Base-by-base conservation (phyloP, 2,329 filamentous ascomycete species). In the Sporothrix schenckii region DNA sequence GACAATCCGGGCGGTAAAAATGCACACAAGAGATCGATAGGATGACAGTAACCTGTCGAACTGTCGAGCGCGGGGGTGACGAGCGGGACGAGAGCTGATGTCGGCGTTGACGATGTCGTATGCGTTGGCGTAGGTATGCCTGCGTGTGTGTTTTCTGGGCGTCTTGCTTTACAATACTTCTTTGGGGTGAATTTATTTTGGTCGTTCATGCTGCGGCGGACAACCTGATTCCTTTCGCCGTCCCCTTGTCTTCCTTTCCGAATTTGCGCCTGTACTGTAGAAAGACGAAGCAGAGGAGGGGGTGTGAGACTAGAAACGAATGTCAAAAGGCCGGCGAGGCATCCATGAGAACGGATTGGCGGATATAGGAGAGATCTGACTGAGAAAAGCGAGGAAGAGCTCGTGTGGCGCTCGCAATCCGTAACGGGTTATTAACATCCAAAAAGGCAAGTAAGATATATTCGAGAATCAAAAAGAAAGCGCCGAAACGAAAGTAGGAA, bases 41-140 rank as follows among this genome's bases (percentile, higher is more conserved):
- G 50, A 11, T n/a, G 21, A 39, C 14, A 34, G 49, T 30, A 19
- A 39, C 52, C 66, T n/a, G 66, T 14, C 39, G 52, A 68, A 39
- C 52, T 56, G 52, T 54, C 66, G 52, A 68, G 66, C 30, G 68
- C 44, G 68, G 56, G 66, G 53, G 67, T 24, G 67, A 34, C 24
- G 44, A 41, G 44, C 65, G 50, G 27, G 63, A 66, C 14, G 27
- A 52, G 56, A 27, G n/a, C 30, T 54, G 65, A 56, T 44, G 65
- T 44, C 44, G 61, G 61, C 47, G 61, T n/a, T 52, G 61, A 16
- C 19, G 44, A 66, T 66, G 61, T 24, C 47, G 44, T 52, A 27
- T 66, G 61, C 19, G 61, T 21, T 66, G 44, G 16, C 39, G 65
- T n/a, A 44, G 65, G 27, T 66, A 27, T 52, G 44, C 19, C 27